phyloP scores from a whole-genome alignment of 257 asterid genomes.

The Anisodus acutangulus region DNA sequence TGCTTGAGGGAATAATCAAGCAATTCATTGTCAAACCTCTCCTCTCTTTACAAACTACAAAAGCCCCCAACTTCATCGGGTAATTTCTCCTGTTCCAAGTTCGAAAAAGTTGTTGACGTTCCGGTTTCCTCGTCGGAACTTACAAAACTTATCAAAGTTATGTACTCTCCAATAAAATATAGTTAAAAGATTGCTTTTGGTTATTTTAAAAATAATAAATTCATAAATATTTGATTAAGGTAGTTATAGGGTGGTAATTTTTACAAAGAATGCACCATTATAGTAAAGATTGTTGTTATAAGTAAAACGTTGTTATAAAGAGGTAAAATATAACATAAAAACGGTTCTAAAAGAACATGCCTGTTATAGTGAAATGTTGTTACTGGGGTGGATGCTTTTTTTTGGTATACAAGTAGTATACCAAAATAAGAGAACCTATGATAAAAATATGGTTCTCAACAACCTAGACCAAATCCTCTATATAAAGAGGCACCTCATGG shows the following conservation, averaged over 20 bases:
- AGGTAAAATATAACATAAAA: neutral
- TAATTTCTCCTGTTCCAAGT: neutral
- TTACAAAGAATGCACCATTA: neutral
- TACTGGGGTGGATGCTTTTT: neutral
- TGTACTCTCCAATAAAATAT: neutral
- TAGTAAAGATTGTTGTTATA: neutral
- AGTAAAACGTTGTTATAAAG: neutral
- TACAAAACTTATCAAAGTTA: neutral
- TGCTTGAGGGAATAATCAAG: neutral
- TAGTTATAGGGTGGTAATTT: neutral
- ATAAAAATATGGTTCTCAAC: too few species aligned
- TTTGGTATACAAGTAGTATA: too few species aligned
- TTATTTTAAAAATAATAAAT: neutral
- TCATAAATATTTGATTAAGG: neutral
- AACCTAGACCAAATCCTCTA: too few species aligned
- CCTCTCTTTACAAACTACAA: neutral
- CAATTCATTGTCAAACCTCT: neutral
- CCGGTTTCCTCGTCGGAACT: neutral
- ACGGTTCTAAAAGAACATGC: neutral
- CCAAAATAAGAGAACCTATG: too few species aligned
- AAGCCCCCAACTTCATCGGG: constrained; percentile 1
- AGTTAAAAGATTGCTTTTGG: neutral
- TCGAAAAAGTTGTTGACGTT: neutral
- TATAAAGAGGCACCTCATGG: too few species aligned
- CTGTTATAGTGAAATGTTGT: neutral